Evolutionary conservation across 108 stramenopile species (phyloP).

Genomic region (Ochromonas danica): DNA sequence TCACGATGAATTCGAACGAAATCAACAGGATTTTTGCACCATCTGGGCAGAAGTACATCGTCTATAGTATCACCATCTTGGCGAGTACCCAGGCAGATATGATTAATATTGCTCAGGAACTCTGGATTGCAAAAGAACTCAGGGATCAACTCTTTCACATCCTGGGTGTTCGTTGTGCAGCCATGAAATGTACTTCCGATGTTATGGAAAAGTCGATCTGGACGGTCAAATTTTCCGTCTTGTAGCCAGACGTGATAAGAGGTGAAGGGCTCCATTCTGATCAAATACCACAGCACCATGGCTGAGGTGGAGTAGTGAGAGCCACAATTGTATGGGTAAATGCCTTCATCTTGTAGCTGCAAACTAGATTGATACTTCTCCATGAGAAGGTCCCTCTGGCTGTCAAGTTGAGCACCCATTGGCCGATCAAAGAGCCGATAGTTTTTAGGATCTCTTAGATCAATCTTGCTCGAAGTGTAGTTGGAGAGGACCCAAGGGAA

Average conservation of each 20-base stretch:
- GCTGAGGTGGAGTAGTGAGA: conserved; percentile 46
- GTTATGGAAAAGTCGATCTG: conserved; percentile 36
- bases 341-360: conserved; percentile 1
- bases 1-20: conserved; percentile 40
- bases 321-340: conserved; percentile 34
- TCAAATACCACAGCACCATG: conserved; percentile 41
- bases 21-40: conserved; percentile 76
- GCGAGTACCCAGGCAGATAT: conserved; percentile 78
- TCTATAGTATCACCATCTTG: conserved; percentile 76
- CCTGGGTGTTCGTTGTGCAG: conserved; percentile 67
- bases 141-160: conserved; percentile 48
- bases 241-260: conserved; percentile 37
- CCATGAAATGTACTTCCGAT: conserved; percentile 67
- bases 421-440: conserved; percentile 44
- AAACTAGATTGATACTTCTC: conserved; percentile 1
- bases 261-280: conserved; percentile 47
- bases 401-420: conserved; percentile 44
- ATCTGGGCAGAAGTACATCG: conserved; percentile 80
- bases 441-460: conserved; percentile 32
- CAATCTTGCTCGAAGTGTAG: conserved; percentile 32
- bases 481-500: conserved; percentile 51
- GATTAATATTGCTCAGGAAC: conserved; percentile 77
- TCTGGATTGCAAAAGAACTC: conserved; percentile 54
- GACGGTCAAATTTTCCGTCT: conserved; percentile 31
- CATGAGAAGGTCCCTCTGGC: background rate